phyloP scores from a whole-genome alignment of 768 basidiomycete genomes.

The Amanita molliuscula region DNA sequence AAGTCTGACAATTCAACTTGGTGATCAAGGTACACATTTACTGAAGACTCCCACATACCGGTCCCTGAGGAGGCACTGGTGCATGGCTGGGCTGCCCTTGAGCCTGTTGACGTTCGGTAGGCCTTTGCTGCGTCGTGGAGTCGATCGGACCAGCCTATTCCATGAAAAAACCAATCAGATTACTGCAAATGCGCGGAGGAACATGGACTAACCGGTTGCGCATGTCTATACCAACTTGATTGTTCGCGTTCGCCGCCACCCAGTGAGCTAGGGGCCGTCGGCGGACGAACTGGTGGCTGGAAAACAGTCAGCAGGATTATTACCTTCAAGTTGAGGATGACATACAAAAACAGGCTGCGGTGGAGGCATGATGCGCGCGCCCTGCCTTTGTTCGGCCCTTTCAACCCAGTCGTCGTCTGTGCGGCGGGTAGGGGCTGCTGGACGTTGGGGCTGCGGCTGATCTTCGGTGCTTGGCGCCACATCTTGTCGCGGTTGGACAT shows the following conservation, averaged over 20 bases:
- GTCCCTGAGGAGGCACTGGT: slow-evolving; percentile 42
- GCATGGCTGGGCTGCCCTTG: slow-evolving; percentile 22
- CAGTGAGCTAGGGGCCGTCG: slow-evolving; percentile 1
- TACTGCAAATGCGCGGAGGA: background rate
- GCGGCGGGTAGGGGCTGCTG: background rate
- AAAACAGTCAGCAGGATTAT: slow-evolving; percentile 1
- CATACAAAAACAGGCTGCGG: slow-evolving; percentile 19
- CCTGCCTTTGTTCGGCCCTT: background rate
- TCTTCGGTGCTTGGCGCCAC: slow-evolving; percentile 1
- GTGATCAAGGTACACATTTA: background rate
- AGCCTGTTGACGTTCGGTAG: slow-evolving; percentile 12
- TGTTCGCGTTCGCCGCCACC: background rate
- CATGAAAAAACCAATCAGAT: background rate
- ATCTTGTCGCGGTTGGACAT: background rate
- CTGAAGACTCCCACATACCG: slow-evolving; percentile 27
- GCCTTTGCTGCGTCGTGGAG: slow-evolving; percentile 9
- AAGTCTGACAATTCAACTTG: slow-evolving; percentile 28
- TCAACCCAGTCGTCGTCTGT: background rate
- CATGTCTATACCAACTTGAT: slow-evolving; percentile 2
- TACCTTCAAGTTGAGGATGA: background rate
- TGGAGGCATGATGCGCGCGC: slow-evolving; percentile 8
- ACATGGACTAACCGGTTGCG: slow-evolving; percentile 9
- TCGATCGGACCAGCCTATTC: background rate
- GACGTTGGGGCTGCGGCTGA: background rate
- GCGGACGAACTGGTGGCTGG: slow-evolving; percentile 1